A percentile compares a stretch with the other conserved stretches of the same genome.
These are phyloP conservation scores for Quercus gilva DNA, from an alignment of 306 rosid genomes.

Conservation along the genomic window DNA sequence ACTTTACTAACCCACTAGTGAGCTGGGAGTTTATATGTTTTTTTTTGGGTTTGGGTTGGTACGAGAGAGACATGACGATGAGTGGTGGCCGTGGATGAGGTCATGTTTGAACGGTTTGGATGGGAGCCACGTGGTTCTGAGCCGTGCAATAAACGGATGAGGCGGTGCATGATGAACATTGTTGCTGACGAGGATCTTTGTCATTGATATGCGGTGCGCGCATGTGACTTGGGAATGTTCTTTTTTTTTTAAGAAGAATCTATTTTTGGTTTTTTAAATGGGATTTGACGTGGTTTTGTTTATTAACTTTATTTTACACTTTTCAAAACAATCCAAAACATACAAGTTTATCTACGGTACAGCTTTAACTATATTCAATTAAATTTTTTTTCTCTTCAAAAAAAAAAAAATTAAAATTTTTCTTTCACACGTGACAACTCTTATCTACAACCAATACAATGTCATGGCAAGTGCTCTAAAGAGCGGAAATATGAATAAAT, in stretches of 20 bases:
- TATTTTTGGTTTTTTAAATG: neutral
- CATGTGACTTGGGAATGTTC: constrained; percentile 34
- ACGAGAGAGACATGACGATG: constrained; percentile 16
- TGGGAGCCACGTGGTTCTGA: constrained; percentile 33
- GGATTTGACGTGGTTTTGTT: neutral
- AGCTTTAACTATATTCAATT: too few relatives aligned
- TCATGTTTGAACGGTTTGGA: constrained; percentile 8
- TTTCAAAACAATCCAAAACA: too few relatives aligned
- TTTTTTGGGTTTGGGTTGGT: neutral
- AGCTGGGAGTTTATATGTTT: neutral
- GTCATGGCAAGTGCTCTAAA: too few relatives aligned
- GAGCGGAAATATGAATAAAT: too few relatives aligned
- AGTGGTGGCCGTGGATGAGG: constrained; percentile 15
- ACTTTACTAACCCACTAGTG: neutral
- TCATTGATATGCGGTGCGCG: constrained; percentile 10
- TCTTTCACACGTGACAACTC: too few relatives aligned
- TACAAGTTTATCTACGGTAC: too few relatives aligned
- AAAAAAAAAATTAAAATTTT: too few relatives aligned
- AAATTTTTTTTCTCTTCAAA: too few relatives aligned
- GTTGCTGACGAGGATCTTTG: constrained; percentile 23
- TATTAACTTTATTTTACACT: too few relatives aligned
- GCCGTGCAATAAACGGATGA: constrained; percentile 25
- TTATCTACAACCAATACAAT: too few relatives aligned
- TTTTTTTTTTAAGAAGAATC: neutral
- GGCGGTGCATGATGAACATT: constrained; percentile 27